A percentile compares a stretch with the other conserved stretches of the same genome.
Conservation (phyloP, 306 rosid species). For the Urtica urens region DNA sequence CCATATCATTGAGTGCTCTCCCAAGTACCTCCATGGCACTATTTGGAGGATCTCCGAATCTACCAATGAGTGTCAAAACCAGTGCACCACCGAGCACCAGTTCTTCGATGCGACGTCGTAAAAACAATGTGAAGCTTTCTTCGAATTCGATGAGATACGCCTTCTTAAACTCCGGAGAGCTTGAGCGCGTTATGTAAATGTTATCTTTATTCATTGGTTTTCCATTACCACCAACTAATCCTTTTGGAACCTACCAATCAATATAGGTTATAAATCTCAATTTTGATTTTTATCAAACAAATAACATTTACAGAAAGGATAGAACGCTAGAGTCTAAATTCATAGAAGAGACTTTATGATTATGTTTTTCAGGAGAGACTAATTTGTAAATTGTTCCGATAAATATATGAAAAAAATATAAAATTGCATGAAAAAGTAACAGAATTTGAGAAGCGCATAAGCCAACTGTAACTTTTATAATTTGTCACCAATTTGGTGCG, state of each 20-base stretch:
- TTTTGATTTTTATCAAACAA: not conserved
- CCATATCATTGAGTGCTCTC: constrained; percentile 30
- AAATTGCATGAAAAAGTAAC: too few relatives aligned
- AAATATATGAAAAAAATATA: too few relatives aligned
- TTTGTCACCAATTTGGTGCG: too few relatives aligned
- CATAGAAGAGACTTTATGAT: too few relatives aligned
- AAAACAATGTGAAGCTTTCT: constrained; percentile 26
- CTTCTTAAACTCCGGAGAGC: constrained; percentile 6
- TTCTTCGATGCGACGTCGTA: constrained; percentile 29
- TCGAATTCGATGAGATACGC: constrained; percentile 26
- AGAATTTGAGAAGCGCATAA: too few relatives aligned
- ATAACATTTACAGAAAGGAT: not conserved
- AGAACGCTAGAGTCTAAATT: too few relatives aligned
- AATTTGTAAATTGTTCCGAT: too few relatives aligned
- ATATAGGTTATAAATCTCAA: too few relatives aligned
- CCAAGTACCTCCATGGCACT: constrained; percentile 16
- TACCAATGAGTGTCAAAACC: constrained; percentile 29
- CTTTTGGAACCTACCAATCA: constrained; percentile 19
- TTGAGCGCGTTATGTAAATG: constrained; percentile 4
- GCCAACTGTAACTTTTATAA: too few relatives aligned
- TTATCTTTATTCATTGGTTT: constrained; percentile 20
- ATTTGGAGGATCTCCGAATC: constrained; percentile 4
- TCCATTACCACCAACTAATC: not conserved
- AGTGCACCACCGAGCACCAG: constrained; percentile 24
- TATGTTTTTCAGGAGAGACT: too few relatives aligned